phyloP scores from a whole-genome alignment of 2,329 filamentous ascomycete genomes.

The Colletotrichum lini region DNA sequence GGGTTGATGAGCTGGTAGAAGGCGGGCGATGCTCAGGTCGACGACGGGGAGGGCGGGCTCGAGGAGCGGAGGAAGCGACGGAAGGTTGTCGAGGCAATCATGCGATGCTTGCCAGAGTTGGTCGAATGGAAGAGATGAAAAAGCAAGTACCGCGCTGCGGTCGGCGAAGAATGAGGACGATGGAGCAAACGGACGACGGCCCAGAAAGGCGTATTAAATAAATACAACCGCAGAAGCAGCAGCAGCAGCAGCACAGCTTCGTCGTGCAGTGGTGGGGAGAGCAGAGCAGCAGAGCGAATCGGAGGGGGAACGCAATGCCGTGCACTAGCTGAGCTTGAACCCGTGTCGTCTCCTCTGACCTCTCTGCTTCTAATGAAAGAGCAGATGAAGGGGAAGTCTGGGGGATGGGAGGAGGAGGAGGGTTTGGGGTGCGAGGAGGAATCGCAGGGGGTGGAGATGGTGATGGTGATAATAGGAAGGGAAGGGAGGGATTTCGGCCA shows the following conservation, averaged over 20 bases:
- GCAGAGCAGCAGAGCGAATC: slow-evolving; percentile 25
- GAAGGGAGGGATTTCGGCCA: slow-evolving; percentile 40
- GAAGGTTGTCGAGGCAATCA: slow-evolving; percentile 36
- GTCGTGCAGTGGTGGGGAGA: slow-evolving; percentile 23
- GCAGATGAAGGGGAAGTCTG: slow-evolving; percentile 41
- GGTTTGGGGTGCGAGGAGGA: slow-evolving; percentile 38
- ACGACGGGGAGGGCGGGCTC: slow-evolving; percentile 36
- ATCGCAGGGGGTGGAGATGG: slow-evolving; percentile 41
- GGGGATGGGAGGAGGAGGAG: slow-evolving; percentile 38
- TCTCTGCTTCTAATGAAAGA: slow-evolving; percentile 45
- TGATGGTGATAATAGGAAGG: slow-evolving; percentile 43
- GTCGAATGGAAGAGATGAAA: slow-evolving; percentile 37
- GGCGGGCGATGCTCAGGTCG: slow-evolving; percentile 32
- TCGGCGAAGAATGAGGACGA: slow-evolving; percentile 41
- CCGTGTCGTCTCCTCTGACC: slow-evolving; percentile 39
- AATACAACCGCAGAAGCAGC: slow-evolving; percentile 35
- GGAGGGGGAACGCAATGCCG: slow-evolving; percentile 29
- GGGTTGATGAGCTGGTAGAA: slow-evolving; percentile 18
- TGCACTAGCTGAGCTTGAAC: slow-evolving; percentile 27
- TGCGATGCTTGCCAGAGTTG: slow-evolving; percentile 35
- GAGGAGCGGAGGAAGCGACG: slow-evolving; percentile 40
- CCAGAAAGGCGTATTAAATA: slow-evolving; percentile 40
- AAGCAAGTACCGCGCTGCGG: slow-evolving; percentile 42
- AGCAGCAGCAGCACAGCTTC: slow-evolving; percentile 31
- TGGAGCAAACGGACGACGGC: slow-evolving; percentile 32